Evolutionary conservation across 2,329 filamentous ascomycete species (phyloP).

Genomic region (Madurella mycetomatis): DNA sequence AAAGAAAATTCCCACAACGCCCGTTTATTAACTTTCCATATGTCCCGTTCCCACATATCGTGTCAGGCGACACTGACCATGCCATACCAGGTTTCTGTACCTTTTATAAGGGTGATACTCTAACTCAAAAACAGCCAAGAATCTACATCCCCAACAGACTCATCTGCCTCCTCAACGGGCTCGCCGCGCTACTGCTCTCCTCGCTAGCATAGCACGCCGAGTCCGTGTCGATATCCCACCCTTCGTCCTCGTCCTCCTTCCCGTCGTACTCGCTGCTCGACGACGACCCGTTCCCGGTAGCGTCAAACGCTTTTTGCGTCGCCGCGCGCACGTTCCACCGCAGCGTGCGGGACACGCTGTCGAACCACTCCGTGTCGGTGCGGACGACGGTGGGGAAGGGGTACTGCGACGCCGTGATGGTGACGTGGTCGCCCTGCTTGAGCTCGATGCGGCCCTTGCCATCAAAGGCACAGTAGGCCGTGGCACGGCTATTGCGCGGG

Average conservation of each 20-base stretch:
- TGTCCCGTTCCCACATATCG: not conserved
- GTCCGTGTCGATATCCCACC: constrained; percentile 94
- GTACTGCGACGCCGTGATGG: constrained; percentile 91
- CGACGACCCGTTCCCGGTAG: constrained; percentile 28
- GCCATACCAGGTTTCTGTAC: not conserved
- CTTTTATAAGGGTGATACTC: not conserved
- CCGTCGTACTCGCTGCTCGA: constrained; percentile 48
- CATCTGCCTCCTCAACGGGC: constrained; percentile 68
- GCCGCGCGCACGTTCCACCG: constrained; percentile 94
- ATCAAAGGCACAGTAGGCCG: constrained; percentile 95
- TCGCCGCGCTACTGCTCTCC: constrained; percentile 63
- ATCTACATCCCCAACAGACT: constrained; percentile 53
- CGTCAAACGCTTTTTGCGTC: constrained; percentile 83
- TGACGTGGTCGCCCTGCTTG: constrained; percentile 89
- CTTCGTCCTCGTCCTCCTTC: constrained; percentile 54
- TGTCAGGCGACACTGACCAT: not conserved
- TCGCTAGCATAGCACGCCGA: constrained; percentile 67
- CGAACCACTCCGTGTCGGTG: constrained; percentile 90
- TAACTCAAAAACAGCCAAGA: not conserved
- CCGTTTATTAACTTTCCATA: not conserved
- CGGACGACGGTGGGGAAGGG: constrained; percentile 95
- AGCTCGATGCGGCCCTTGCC: constrained; percentile 95
- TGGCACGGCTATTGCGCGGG: constrained; percentile 78
- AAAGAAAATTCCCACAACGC: not conserved
- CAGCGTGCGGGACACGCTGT: constrained; percentile 85